Conservation (phyloP, 257 asterid species). For the Paulownia fortunei region DNA sequence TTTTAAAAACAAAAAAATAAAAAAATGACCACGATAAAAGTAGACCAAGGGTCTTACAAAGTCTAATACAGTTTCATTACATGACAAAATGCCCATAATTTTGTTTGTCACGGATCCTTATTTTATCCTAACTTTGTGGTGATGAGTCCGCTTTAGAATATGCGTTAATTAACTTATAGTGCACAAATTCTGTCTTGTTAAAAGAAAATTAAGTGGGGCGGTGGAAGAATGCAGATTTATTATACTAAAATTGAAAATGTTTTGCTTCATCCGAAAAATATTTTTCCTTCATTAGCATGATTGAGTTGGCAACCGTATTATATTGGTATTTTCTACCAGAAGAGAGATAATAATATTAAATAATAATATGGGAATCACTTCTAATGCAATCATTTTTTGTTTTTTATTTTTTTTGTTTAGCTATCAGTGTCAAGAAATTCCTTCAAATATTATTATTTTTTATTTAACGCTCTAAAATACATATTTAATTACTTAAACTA, state of each 20-base stretch:
- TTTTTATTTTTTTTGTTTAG: neutral
- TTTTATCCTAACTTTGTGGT: conserved; percentile 24
- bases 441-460: neutral
- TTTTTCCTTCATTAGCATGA: conserved; percentile 13
- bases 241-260: neutral
- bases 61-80: conserved; percentile 35
- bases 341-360: neutral
- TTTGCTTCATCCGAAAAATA: conserved; percentile 22
- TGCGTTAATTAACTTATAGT: neutral
- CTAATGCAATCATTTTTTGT: conserved; percentile 26
- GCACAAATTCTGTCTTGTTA: neutral
- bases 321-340: neutral
- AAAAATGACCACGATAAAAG: conserved; percentile 4
- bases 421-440: conserved; percentile 2
- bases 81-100: conserved; percentile 59
- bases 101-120: conserved; percentile 43
- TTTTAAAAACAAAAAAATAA: neutral
- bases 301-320: conserved; percentile 37
- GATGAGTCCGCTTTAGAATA: conserved; percentile 20
- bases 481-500: no score
- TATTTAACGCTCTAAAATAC: neutral
- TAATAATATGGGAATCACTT: conserved; percentile 26
- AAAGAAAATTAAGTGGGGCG: conserved; percentile 33
- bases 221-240: neutral
- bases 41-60: conserved; percentile 4